Evolutionary conservation across 2,329 filamentous ascomycete species (phyloP), one percentile per base, ranked within the genome.

Genomic region (Fulvia fulva): DNA sequence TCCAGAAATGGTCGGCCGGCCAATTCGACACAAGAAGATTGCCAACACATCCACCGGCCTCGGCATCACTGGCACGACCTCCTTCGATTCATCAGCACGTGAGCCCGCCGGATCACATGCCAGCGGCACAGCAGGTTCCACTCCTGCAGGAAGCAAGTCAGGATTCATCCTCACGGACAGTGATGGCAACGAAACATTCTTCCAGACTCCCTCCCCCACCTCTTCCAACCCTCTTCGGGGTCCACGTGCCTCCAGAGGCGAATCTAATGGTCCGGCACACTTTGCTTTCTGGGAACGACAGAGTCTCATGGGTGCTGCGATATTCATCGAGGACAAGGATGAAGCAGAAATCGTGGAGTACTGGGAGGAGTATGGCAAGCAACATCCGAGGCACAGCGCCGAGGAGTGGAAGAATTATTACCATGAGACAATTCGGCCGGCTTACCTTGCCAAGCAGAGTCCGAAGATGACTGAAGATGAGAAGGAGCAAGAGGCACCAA

Each of bases 401-500:
- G 30, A 55, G 4, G 56, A 66, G 37, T 70, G 64, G 58, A 28
- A 56, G 21, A 22, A 51, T 28, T 68, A 67, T 59, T 70, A 66
- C 41, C 61, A 67, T 22, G 57, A 64, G 16, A 25, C 30, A 6
- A 59, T 68, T 41, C 57, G 62, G 16, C 67, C 64, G 5, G 56
- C 46, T 1, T 68, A 61, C 34, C 45, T 61, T 14, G 30, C 58
- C 56, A 58, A 58, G 50, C 51, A 50, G 30, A 51, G 28, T 26
- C 25, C 21, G 52, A 51, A 30, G 49, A 2, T 22, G 5, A 16
- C 34, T 43, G 23, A 9, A 6, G 50, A 45, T 28, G n/a, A 14
- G 14, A n/a, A 14, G n/a, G 44, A 47, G 3, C 44, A 47, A 8
- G 19, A 12, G 11, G 44, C 22, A 21, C 11, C 9, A 8, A 21